Percentiles rank a stretch among this genome's conserved stretches.
Evolutionary conservation across 495 filamentous ascomycete species (phyloP).

Genomic region (Aspergillus mulundensis): DNA sequence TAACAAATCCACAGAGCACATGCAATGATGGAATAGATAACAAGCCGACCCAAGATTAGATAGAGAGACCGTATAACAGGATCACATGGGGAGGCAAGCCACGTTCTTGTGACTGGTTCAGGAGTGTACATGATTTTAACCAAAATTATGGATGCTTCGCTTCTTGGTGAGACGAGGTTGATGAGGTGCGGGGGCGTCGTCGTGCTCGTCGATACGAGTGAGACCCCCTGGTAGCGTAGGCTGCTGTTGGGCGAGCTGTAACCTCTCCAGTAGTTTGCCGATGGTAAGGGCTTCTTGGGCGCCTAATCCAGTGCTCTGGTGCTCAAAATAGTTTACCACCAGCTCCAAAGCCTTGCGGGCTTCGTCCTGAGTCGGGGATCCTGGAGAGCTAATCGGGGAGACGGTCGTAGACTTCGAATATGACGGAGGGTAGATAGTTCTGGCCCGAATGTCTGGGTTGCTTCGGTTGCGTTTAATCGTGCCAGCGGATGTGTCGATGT

Average conservation of each 20-base stretch:
- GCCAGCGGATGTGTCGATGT: slow-evolving; percentile 23
- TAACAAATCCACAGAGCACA: slow-evolving; percentile 7
- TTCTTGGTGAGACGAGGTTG: slow-evolving; percentile 44
- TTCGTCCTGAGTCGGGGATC: slow-evolving; percentile 86
- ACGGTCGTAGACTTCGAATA: slow-evolving; percentile 34
- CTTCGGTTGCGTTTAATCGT: slow-evolving; percentile 44
- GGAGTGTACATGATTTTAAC: slow-evolving; percentile 10
- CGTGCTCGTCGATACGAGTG: slow-evolving; percentile 57
- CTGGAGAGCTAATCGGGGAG: slow-evolving; percentile 37
- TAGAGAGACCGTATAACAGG: neutral
- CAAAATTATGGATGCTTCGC: slow-evolving; percentile 51
- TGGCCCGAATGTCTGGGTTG: slow-evolving; percentile 42
- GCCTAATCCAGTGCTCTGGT: slow-evolving; percentile 61
- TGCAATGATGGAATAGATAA: slow-evolving; percentile 19
- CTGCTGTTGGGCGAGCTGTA: slow-evolving; percentile 61
- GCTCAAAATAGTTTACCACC: slow-evolving; percentile 78
- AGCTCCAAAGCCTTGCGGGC: slow-evolving; percentile 81
- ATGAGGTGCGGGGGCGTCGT: slow-evolving; percentile 32
- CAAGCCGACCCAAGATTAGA: slow-evolving; percentile 17
- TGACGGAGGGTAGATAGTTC: slow-evolving; percentile 47
- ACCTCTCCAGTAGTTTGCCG: slow-evolving; percentile 79
- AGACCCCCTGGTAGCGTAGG: slow-evolving; percentile 62
- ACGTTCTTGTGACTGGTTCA: neutral
- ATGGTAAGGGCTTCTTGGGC: slow-evolving; percentile 82
- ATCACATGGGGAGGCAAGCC: neutral